phyloP scores from a whole-genome alignment of 805 yeast species.

The Danielia oregonensis region DNA sequence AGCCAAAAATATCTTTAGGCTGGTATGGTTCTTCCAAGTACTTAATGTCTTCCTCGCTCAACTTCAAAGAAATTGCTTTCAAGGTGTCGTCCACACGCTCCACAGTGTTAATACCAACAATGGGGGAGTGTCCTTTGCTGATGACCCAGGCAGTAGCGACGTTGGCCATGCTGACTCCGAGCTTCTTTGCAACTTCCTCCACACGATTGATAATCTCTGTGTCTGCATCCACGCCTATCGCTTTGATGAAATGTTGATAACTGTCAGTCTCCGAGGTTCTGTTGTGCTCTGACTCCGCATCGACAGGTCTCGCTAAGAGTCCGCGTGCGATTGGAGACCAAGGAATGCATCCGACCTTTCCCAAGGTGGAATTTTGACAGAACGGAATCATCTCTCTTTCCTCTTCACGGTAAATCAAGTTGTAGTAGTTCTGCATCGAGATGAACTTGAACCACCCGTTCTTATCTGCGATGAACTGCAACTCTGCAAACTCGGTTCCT shows the following conservation, averaged over 20 bases:
- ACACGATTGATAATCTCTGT: slow-evolving; percentile 40
- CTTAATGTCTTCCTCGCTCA: slow-evolving; percentile 35
- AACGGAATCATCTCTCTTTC: slow-evolving; percentile 59
- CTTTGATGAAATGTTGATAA: slow-evolving; percentile 1
- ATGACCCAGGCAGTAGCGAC: slow-evolving; percentile 54
- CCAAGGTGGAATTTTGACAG: slow-evolving; percentile 41
- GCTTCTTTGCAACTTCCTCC: slow-evolving; percentile 50
- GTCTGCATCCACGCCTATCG: slow-evolving; percentile 11
- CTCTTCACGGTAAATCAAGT: slow-evolving; percentile 58
- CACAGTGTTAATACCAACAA: slow-evolving; percentile 48
- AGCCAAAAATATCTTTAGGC: slow-evolving; percentile 10
- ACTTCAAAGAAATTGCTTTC: slow-evolving; percentile 35
- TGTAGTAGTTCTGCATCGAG: slow-evolving; percentile 56
- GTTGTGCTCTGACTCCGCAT: slow-evolving; percentile 3
- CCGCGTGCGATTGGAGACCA: slow-evolving; percentile 63
- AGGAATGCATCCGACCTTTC: slow-evolving; percentile 52
- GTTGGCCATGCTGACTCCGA: slow-evolving; percentile 49
- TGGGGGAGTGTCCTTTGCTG: slow-evolving; percentile 50
- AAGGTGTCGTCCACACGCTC: slow-evolving; percentile 54
- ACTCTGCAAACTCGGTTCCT: slow-evolving; percentile 49
- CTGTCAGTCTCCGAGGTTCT: slow-evolving; percentile 1
- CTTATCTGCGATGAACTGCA: slow-evolving; percentile 56
- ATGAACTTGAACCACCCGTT: slow-evolving; percentile 57
- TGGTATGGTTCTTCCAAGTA: slow-evolving; percentile 38
- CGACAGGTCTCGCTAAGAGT: slow-evolving; percentile 45